Evolutionary conservation across 306 rosid genomes (phyloP).

Genomic region (Chamaecrista fasciculata): DNA sequence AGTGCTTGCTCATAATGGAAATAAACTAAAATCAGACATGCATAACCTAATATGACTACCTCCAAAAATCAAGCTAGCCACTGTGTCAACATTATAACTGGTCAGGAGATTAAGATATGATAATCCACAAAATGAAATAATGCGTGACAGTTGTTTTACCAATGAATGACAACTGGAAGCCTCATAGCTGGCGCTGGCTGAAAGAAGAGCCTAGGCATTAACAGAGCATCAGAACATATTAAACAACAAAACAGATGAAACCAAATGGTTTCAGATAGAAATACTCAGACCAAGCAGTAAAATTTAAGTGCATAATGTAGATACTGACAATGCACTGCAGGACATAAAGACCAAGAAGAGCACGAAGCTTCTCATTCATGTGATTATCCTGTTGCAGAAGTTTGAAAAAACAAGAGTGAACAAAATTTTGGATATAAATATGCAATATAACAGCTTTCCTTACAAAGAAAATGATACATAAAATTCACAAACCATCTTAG

Average conservation of each 20-base stretch:
- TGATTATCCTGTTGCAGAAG: conserved; percentile 53
- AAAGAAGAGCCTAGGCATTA: conserved; percentile 65
- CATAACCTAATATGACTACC: conserved; percentile 45
- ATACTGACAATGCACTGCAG: conserved; percentile 69
- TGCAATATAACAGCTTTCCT: conserved; percentile 24
- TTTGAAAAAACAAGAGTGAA: conserved; percentile 1
- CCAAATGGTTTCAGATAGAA: not conserved
- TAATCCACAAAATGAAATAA: conserved; percentile 71
- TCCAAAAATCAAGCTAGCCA: conserved; percentile 45
- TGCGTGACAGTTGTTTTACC: conserved; percentile 51
- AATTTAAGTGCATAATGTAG: not conserved
- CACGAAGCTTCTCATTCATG: conserved; percentile 51
- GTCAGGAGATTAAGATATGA: conserved; percentile 68
- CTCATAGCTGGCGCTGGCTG: conserved; percentile 49
- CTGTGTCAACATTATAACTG: conserved; percentile 51
- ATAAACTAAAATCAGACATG: conserved; percentile 12
- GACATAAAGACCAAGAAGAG: conserved; percentile 73
- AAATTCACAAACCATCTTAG: conserved; percentile 59
- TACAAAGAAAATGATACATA: conserved; percentile 3
- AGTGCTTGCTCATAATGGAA: conserved; percentile 1
- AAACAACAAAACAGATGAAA: conserved; percentile 4
- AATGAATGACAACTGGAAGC: conserved; percentile 43
- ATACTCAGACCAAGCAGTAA: not conserved
- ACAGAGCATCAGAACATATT: conserved; percentile 25
- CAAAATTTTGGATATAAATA: conserved; percentile 21